These are phyloP conservation scores for Solanum chiquidenum DNA, from an alignment of 257 asterid genomes.

Conservation along the genomic window DNA sequence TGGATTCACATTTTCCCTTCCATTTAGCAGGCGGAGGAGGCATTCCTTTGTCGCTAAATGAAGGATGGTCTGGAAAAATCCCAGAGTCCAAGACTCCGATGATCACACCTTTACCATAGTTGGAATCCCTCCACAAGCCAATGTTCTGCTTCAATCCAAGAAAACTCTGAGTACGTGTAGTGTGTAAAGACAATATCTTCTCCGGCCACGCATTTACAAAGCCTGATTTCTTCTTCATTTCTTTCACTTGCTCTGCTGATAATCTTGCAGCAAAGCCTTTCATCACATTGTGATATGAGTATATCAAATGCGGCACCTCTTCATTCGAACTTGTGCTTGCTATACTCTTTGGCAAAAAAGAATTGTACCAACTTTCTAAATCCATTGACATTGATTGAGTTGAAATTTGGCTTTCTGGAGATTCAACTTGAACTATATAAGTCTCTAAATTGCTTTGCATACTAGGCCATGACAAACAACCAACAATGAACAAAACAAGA, in stretches of 20 bases:
- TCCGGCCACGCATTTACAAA: constrained; percentile 24
- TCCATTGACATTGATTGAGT: not conserved
- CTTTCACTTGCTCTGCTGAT: constrained; percentile 19
- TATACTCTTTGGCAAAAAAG: constrained; percentile 19
- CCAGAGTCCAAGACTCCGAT: constrained; percentile 42
- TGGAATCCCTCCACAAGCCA: constrained; percentile 39
- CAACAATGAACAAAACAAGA: not conserved
- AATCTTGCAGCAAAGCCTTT: constrained; percentile 44
- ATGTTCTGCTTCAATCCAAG: constrained; percentile 28
- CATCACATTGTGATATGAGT: constrained; percentile 27
- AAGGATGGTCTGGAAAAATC: constrained; percentile 32
- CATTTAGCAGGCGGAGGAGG: constrained; percentile 46
- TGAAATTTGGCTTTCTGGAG: constrained; percentile 3
- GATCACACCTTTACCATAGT: constrained; percentile 40
- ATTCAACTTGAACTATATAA: constrained; percentile 31
- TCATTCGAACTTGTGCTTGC: not conserved
- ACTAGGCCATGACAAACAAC: not conserved
- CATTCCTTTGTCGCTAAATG: constrained; percentile 38
- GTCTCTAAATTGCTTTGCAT: constrained; percentile 6
- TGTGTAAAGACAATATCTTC: constrained; percentile 18
- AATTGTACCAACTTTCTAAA: constrained; percentile 20
- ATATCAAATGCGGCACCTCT: not conserved
- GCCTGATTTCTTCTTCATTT: constrained; percentile 17
- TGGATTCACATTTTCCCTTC: constrained; percentile 35
- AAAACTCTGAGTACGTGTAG: constrained; percentile 36